Base-by-base conservation (phyloP, 768 basidiomycete species). In the Auriculariales sp. region DNA sequence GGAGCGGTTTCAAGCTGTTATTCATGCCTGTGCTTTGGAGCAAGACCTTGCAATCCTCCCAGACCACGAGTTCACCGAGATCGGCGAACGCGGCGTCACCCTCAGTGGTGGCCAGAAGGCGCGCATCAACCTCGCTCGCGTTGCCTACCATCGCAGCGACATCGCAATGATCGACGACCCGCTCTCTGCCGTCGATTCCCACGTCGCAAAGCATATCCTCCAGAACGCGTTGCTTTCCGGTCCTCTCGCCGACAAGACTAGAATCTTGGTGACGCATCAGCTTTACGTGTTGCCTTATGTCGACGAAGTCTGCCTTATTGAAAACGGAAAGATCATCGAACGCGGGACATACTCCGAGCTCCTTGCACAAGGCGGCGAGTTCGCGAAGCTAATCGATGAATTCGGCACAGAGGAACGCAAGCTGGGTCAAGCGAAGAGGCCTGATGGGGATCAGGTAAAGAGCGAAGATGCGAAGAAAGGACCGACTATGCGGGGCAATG, bases 131-230 rank as follows among this genome's bases (percentile, higher is more conserved):
- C 65, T 88, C 19, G 88, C 87, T 0, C 68, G 88, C 24, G 84
- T 83, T 0, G 80, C 81, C 1, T 92, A 89, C 57, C 79, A 82
- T 3, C 66, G 71, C 0, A 71, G 81, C 1, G 81, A 87, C 50
- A 71, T 90, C 49, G 77, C 85, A 33, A 71, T 90, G 11, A 70
- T 90, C 28, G 87, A 92, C 57, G 88, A 92, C 58, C 82, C 87
- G 15, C 72, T 90, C 28, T 78, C 79, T 28, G 85, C 86, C 0
- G 79, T 89, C 7, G 86, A 89, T 54, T 75, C 83, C 0, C 78
- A 83, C 54, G 85, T 88, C 4, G 80, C 81, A 10, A 78, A 79
- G 54, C 69, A 70, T 28, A 75, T 84, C 47, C 56, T 84, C 3
- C 74, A 83, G n/a, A 66, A 81, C 34, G 83, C 81, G 55, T 59